These are phyloP conservation scores for Sugiyamaella novakii DNA, from an alignment of 1,139 yeast genomes.

Conservation along the genomic window DNA sequence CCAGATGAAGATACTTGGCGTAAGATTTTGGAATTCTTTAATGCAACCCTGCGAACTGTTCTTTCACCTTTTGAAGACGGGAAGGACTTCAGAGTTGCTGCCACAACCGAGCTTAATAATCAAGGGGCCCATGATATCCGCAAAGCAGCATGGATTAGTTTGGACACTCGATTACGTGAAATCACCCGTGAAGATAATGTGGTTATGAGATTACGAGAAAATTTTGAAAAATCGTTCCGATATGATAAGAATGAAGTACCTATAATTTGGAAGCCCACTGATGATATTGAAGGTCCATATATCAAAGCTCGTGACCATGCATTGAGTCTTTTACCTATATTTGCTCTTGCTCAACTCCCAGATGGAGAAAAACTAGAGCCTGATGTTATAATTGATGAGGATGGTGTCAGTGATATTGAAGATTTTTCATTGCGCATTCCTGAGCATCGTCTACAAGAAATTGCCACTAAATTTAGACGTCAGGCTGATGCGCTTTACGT, in stretches of 20 bases:
- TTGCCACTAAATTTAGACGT: conserved; percentile 65
- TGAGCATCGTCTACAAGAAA: conserved; percentile 58
- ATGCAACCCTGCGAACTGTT: conserved; percentile 43
- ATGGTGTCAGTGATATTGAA: conserved; percentile 39
- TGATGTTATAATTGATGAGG: conserved; percentile 48
- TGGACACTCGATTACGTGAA: conserved; percentile 61
- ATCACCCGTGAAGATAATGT: conserved; percentile 44
- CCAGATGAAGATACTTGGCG: conserved; percentile 67
- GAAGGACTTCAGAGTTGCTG: conserved; percentile 69
- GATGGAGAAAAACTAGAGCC: conserved; percentile 62
- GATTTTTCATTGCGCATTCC: conserved; percentile 53
- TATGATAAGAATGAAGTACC: conserved; percentile 86
- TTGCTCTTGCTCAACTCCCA: conserved; percentile 58
- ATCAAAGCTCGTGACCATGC: conserved; percentile 61
- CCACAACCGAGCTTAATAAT: conserved; percentile 48
- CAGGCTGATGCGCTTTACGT: conserved; percentile 79
- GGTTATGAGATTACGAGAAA: conserved; percentile 44
- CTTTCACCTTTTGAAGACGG: conserved; percentile 39
- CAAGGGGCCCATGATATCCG: conserved; percentile 50
- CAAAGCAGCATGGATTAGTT: conserved; percentile 63
- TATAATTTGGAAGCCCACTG: conserved; percentile 71
- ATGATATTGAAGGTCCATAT: conserved; percentile 71
- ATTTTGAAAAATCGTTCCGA: conserved; percentile 79
- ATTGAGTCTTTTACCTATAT: conserved; percentile 57
- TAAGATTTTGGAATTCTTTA: conserved; percentile 53